Evolutionary conservation across 1,139 yeast species (phyloP), one percentile per base, ranked within the genome.

Genomic region (Torulaspora globosa): DNA sequence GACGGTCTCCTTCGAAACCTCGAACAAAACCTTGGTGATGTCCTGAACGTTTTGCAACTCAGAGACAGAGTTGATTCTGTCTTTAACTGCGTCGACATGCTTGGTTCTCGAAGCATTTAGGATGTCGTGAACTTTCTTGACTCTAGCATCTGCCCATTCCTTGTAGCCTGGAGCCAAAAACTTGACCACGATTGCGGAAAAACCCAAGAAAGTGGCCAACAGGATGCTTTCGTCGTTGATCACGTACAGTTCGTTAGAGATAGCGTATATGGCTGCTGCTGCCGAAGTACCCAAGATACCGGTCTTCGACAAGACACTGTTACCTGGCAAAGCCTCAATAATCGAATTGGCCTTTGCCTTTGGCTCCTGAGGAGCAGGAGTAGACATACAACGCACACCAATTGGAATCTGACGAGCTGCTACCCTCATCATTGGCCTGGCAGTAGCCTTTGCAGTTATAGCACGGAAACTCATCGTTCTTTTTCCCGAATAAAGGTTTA

Each of bases 1-100:
- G 59, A 92, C 96, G 54, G 98, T 92, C 75, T 92, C 96, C 78
- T 88, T 90, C 54, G 98, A 90, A 52, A 90, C 80, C 63, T 88
- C 92, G 64, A 92, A 92, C 67, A 92, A 80, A 63, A 84, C 83
- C 75, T 89, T 82, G 70, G 98, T 92, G 66, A 94, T 86, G 57
- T 82, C 74, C 56, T 88, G 95, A 67, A 92, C 97, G 64, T 88
- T 94, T 75, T 86, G 85, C 70, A 92, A 80, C 73, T 85, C 85
- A 56, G 88, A 76, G 52, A 92, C 97, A 56, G 86, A 78, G 52
- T 78, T 83, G 65, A 92, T 92, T 79, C 98, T 88, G 60, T 79
- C 84, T 74, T 89, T 83, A 59, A 92, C 97, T 48, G 97, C 97
- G 55, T 79, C 76, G 54, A 90, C 88, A 71, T 92, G 98, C 70